These are phyloP conservation scores for Senna siamea DNA, from an alignment of 306 rosid genomes.

Conservation along the genomic window DNA sequence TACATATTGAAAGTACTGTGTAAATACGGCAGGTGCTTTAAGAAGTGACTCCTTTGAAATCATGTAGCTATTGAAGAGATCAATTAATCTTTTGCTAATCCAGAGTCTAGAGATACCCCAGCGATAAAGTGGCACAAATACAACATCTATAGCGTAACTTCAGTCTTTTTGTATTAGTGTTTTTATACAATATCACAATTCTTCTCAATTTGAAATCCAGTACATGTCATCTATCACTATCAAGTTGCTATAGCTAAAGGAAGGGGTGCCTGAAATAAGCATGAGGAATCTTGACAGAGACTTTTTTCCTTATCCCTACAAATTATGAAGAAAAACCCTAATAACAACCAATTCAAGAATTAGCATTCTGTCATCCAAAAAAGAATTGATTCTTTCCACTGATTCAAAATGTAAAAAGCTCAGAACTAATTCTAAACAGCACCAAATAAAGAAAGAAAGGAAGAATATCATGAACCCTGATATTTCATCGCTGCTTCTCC, in stretches of 20 bases:
- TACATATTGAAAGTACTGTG: too few relatives aligned
- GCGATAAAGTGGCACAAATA: too few relatives aligned
- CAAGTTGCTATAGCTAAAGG: neutral
- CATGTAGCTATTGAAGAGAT: too few relatives aligned
- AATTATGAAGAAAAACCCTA: neutral
- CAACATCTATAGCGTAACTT: too few relatives aligned
- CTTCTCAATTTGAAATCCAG: neutral
- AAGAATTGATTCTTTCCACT: neutral
- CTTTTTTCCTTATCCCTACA: neutral
- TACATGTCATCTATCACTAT: too few relatives aligned
- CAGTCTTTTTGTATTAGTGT: too few relatives aligned
- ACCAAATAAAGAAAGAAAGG: neutral
- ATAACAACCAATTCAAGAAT: neutral
- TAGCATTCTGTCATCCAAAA: neutral
- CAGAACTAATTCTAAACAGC: neutral
- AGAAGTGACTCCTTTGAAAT: too few relatives aligned
- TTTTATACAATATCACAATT: too few relatives aligned
- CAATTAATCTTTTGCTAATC: too few relatives aligned
- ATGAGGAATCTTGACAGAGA: neutral
- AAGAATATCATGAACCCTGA: neutral
- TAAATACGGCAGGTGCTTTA: too few relatives aligned
- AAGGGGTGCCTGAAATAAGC: neutral
- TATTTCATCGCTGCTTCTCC: neutral
- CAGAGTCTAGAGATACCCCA: too few relatives aligned
- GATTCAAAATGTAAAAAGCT: neutral